A percentile compares a stretch with the other conserved stretches of the same genome.
phyloP scores from a whole-genome alignment of 305 asterid genomes.

The Solanum hybrid region DNA sequence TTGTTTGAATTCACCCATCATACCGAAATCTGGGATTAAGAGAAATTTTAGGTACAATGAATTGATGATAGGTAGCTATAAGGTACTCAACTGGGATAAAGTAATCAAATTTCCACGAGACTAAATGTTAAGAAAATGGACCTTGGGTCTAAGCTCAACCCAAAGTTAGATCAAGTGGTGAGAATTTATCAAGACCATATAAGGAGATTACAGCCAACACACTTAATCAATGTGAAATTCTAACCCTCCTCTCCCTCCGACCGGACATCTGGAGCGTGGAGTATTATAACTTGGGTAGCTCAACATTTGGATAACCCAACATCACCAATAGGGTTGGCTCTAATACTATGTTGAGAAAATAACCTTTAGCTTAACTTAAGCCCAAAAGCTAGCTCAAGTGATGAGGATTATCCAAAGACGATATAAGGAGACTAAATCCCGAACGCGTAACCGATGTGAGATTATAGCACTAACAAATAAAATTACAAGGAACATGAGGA shows the following conservation, averaged over 20 bases:
- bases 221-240: neutral
- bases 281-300: neutral
- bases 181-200: neutral
- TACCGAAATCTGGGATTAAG: constrained; percentile 69
- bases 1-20: constrained; percentile 95
- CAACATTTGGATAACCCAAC: neutral
- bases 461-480: neutral
- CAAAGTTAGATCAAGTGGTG: neutral
- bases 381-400: neutral
- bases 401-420: neutral
- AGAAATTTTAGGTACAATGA: neutral
- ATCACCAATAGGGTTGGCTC: neutral
- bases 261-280: neutral
- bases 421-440: neutral
- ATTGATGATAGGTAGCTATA: neutral
- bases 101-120: neutral
- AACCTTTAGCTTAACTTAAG: neutral
- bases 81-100: neutral
- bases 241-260: neutral
- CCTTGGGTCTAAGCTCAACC: neutral
- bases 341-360: neutral
- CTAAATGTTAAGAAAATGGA: neutral
- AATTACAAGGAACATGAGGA: neutral
- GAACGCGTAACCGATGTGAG: neutral
- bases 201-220: neutral